Conservation (phyloP, 2,329 filamentous ascomycete genomes). For the Cladosporium phlei region DNA sequence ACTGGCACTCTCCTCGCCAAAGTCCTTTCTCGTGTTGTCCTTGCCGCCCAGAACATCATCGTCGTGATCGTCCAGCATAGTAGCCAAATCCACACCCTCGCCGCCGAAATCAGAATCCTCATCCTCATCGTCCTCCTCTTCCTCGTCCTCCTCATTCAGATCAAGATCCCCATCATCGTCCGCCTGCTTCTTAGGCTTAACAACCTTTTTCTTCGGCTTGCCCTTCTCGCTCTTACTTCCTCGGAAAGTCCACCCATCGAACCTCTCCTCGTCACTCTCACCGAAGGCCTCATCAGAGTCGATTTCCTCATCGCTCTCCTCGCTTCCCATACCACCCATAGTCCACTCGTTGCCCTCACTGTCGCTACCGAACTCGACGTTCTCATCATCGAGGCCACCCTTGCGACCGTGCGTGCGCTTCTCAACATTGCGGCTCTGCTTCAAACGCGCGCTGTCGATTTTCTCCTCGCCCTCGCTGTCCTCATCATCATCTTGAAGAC, state of each 20-base stretch:
- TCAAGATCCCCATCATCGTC: conserved; percentile 38
- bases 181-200: conserved; percentile 29
- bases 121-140: conserved; percentile 42
- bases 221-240: conserved; percentile 53
- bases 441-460: conserved; percentile 16
- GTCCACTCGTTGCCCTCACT: conserved; percentile 83
- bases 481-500: conserved; percentile 46
- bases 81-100: conserved; percentile 59
- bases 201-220: conserved; percentile 46
- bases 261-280: conserved; percentile 79
- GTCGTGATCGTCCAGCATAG: conserved; percentile 54
- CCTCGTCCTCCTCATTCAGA: conserved; percentile 45
- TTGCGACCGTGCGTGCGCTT: conserved; percentile 32
- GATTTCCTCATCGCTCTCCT: conserved; percentile 63
- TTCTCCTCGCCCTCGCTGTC: conserved; percentile 49
- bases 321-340: conserved; percentile 61
- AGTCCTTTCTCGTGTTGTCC: conserved; percentile 32
- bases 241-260: conserved; percentile 69
- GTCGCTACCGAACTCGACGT: conserved; percentile 71
- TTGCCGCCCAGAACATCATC: conserved; percentile 38
- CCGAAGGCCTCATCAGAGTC: conserved; percentile 81
- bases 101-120: conserved; percentile 60
- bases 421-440: conserved; percentile 32
- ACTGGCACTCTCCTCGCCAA: conserved; percentile 24
- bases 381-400: conserved; percentile 32